These are phyloP conservation scores for Mortierella hygrophila DNA, from an alignment of 192 early-diverging fungal species.

Conservation along the genomic window DNA sequence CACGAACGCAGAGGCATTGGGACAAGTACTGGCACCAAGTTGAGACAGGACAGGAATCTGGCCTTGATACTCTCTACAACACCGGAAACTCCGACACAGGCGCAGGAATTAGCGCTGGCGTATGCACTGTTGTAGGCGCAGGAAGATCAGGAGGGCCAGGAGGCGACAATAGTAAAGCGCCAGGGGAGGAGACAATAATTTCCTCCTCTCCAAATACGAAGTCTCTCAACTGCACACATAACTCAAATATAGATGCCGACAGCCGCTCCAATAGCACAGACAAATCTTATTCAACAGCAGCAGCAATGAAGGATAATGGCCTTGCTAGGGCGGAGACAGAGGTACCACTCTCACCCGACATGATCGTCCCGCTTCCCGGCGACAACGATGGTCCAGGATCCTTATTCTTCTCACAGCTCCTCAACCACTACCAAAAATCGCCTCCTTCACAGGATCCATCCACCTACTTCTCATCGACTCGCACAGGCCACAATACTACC, in stretches of 20 bases:
- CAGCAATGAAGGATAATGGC: background rate
- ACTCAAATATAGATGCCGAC: background rate
- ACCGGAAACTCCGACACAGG: background rate
- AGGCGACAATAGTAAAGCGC: background rate
- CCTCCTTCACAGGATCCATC: background rate
- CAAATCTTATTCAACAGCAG: background rate
- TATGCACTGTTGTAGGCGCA: background rate
- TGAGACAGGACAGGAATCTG: background rate
- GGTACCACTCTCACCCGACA: background rate
- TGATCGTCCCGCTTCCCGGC: background rate
- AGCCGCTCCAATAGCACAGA: background rate
- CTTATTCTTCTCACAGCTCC: slow-evolving; percentile 22
- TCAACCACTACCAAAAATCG: slow-evolving; percentile 18
- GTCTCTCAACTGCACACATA: background rate
- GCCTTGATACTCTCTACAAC: background rate
- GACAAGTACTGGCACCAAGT: slow-evolving; percentile 25
- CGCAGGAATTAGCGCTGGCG: no score
- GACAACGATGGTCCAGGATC: slow-evolving; percentile 21
- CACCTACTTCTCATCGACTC: background rate
- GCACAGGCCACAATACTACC: background rate
- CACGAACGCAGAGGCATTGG: slow-evolving; percentile 22
- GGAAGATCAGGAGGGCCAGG: background rate
- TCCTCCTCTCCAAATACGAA: background rate
- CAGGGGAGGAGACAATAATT: background rate
- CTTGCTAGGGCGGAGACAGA: background rate